A percentile compares a stretch with the other conserved stretches of the same genome.
Conservation (phyloP, 176 grass and related monocot species). For the Oryza glumipatula region DNA sequence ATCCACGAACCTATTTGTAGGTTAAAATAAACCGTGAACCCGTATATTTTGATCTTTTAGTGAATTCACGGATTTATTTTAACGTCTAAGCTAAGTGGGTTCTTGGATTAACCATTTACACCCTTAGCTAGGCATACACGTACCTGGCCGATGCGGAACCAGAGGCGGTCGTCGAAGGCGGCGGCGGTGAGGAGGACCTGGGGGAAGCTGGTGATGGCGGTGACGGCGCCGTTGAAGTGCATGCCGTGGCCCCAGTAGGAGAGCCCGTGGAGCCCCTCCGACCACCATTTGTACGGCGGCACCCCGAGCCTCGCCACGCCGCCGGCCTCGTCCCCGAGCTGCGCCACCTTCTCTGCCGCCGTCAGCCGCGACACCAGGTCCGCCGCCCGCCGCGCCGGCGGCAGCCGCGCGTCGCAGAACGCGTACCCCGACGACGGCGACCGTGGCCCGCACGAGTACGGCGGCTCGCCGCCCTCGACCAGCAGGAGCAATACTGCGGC, state of each 20-base stretch:
- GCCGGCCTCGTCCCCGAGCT: conserved; percentile 58
- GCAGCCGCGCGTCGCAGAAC: conserved; percentile 52
- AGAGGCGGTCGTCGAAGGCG: conserved; percentile 68
- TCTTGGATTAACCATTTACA: too few relatives aligned
- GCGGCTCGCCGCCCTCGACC: conserved; percentile 7
- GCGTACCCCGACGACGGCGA: background rate
- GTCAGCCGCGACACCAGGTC: conserved; percentile 65
- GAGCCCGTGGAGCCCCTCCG: conserved; percentile 82
- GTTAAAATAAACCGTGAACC: too few relatives aligned
- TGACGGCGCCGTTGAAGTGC: conserved; percentile 45
- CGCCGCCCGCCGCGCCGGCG: conserved; percentile 28
- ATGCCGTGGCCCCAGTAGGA: conserved; percentile 64
- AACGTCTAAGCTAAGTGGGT: too few relatives aligned
- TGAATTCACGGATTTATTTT: too few relatives aligned
- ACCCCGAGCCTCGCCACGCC: conserved; percentile 61
- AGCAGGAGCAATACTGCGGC: background rate
- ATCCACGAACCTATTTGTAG: too few relatives aligned
- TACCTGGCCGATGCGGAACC: conserved; percentile 76
- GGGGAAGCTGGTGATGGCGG: conserved; percentile 72
- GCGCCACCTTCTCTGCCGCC: conserved; percentile 66
- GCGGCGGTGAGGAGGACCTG: conserved; percentile 75
- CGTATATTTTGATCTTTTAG: too few relatives aligned
- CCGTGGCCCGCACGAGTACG: background rate
- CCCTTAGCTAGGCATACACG: too few relatives aligned
- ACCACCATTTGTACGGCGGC: conserved; percentile 82